These are phyloP conservation scores for Fusarium brevicatenulatum DNA, from an alignment of 2,329 filamentous ascomycete species.

Conservation along the genomic window DNA sequence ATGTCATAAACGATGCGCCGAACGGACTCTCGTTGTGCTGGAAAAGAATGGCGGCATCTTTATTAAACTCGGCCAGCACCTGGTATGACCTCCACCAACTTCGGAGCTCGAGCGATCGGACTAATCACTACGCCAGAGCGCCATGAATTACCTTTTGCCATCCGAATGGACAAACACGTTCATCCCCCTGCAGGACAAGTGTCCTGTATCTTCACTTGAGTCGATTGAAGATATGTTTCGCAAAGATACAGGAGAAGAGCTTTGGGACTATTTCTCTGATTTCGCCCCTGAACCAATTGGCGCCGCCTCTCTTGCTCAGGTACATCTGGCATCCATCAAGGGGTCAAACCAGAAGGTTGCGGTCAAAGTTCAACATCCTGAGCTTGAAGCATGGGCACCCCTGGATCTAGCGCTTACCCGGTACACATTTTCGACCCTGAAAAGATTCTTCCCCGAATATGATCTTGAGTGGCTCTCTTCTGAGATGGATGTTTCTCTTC, in stretches of 20 bases:
- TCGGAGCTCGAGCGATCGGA: background rate
- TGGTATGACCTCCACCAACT: slow-evolving; percentile 60
- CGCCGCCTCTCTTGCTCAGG: slow-evolving; percentile 92
- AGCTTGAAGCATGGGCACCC: slow-evolving; percentile 87
- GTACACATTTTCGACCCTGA: slow-evolving; percentile 90
- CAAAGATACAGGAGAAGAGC: slow-evolving; percentile 79
- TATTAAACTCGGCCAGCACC: slow-evolving; percentile 95
- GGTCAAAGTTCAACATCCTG: slow-evolving; percentile 96
- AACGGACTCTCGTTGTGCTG: slow-evolving; percentile 84
- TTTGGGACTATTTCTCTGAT: slow-evolving; percentile 86
- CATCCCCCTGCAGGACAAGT: slow-evolving; percentile 94
- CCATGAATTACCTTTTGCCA: slow-evolving; percentile 93
- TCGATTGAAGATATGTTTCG: slow-evolving; percentile 89
- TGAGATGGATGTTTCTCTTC: slow-evolving; percentile 91
- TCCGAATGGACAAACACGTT: slow-evolving; percentile 95
- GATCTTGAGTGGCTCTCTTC: slow-evolving; percentile 95
- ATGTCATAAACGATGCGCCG: slow-evolving; percentile 93
- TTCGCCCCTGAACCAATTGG: slow-evolving; percentile 86
- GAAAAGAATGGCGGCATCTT: slow-evolving; percentile 99
- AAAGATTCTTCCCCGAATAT: slow-evolving; percentile 96
- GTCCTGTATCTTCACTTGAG: slow-evolving; percentile 88
- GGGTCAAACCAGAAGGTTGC: slow-evolving; percentile 88
- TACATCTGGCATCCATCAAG: slow-evolving; percentile 86
- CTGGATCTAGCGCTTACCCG: slow-evolving; percentile 87
- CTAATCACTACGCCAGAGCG: slow-evolving; percentile 68